Base-by-base conservation (phyloP, 805 yeast genomes). In the Pichia membranifaciens region DNA sequence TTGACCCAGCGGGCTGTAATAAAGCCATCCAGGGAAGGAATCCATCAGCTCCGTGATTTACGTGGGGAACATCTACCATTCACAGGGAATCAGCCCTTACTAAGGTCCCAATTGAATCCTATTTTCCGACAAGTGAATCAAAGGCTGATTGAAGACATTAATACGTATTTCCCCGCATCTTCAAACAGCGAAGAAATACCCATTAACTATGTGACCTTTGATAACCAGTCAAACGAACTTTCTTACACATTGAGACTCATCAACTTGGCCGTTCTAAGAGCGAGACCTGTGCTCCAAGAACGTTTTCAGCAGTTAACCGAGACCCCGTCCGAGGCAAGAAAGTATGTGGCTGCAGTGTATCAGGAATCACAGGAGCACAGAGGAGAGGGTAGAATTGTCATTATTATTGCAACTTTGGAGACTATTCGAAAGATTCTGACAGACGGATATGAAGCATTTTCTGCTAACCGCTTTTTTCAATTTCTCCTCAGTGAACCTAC, bases 81-180 rank as follows among this genome's bases (percentile, higher is more conserved):
- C 10, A 15, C 45, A 6, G 41, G 78, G 28, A 87, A 87, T 21
- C 79, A 78, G 57, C 84, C 86, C 36, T 59, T 81, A 43, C 54
- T 84, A 34, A 72, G 87, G 54, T 71, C 82, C n/a, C 73, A 76
- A 21, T 57, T 82, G 20, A 88, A 83, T 61, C 82, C 86, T 4
- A 32, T 82, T 12, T 67, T 84, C 41, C 71, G 69, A 33, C 90
- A 93, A 25, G 39, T 82, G 39, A 87, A 84, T 65, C 65, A 71
- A 32, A 66, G 71, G 31, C 61, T 84, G 44, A 81, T 74, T 51
- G 60, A 68, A 2, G 55, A 70, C 21, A 70, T 78, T 25, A 61
- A 67, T 35, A 39, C 25, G 15, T 43, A 48, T 23, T 48, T 51
- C 18, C 68, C 72, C n/a, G 53, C 68, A 77, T 33, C 85, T 17